Evolutionary conservation across 1,139 yeast genomes (phyloP).

Genomic region (Yamadazyma blattariae): DNA sequence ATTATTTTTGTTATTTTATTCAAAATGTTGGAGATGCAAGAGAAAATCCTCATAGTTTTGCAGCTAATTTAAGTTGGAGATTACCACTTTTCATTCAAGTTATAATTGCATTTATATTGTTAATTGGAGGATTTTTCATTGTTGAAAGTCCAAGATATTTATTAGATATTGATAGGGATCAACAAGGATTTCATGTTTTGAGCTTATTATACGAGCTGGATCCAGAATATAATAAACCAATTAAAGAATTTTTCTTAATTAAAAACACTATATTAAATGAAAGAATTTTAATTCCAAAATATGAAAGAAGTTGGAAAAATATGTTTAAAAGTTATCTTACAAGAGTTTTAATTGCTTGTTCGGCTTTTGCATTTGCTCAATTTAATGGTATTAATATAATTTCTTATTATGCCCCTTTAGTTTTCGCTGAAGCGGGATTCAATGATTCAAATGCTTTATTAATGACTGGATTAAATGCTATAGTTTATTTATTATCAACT

Average conservation of each 20-base stretch:
- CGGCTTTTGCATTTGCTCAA: conserved; percentile 53
- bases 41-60: conserved; percentile 32
- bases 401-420: conserved; percentile 55
- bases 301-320: conserved; percentile 44
- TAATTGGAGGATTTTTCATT: conserved; percentile 51
- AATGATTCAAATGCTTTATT: conserved; percentile 46
- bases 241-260: conserved; percentile 65
- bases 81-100: conserved; percentile 52
- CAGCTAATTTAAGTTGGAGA: conserved; percentile 51
- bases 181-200: conserved; percentile 64
- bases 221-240: conserved; percentile 44
- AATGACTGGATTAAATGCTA: conserved; percentile 53
- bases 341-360: conserved; percentile 47
- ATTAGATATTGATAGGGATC: conserved; percentile 48
- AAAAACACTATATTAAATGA: conserved; percentile 71
- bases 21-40: conserved; percentile 43
- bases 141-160: conserved; percentile 59
- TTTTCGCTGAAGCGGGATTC: conserved; percentile 53
- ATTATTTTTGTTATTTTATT: conserved; percentile 48
- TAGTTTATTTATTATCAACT: conserved; percentile 47
- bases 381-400: conserved; percentile 56
- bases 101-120: conserved; percentile 39
- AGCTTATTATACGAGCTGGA: conserved; percentile 72
- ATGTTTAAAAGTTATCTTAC: conserved; percentile 37
- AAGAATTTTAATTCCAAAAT: conserved; percentile 37